Percentiles rank a stretch among this genome's conserved stretches.
Evolutionary conservation across 768 basidiomycete species (phyloP).

Genomic region (Termitomyces sp.): DNA sequence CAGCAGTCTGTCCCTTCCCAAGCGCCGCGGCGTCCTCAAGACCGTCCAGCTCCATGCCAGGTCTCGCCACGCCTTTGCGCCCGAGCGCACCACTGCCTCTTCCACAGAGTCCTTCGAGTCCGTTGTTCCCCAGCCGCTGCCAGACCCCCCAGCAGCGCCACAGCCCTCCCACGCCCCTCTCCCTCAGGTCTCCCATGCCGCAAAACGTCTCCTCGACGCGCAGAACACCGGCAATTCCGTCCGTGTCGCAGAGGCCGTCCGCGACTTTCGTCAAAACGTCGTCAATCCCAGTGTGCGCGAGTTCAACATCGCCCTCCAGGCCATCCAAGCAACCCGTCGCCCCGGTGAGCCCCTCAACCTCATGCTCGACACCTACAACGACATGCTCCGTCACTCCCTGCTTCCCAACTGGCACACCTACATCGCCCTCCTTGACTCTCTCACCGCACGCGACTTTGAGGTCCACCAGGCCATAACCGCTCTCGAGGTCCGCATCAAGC

Average conservation of each 20-base stretch:
- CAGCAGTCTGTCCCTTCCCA: slow-evolving; percentile 54
- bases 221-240: slow-evolving; percentile 22
- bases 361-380: slow-evolving; percentile 68
- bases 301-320: slow-evolving; percentile 63
- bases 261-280: slow-evolving; percentile 27
- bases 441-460: slow-evolving; percentile 68
- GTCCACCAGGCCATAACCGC: slow-evolving; percentile 42
- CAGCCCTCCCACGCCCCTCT: slow-evolving; percentile 1
- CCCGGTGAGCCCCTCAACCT: slow-evolving; percentile 52
- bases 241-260: slow-evolving; percentile 32
- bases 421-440: slow-evolving; percentile 51
- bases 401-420: slow-evolving; percentile 66
- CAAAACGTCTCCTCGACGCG: slow-evolving; percentile 23
- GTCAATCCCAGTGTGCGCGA: slow-evolving; percentile 40
- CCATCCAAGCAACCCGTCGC: slow-evolving; percentile 43
- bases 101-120: slow-evolving; percentile 19
- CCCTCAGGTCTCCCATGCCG: slow-evolving; percentile 15
- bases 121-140: too few relatives aligned
- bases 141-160: too few relatives aligned
- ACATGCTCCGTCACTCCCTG: slow-evolving; percentile 60
- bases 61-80: slow-evolving; percentile 53
- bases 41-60: slow-evolving; percentile 64
- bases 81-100: slow-evolving; percentile 27
- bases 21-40: slow-evolving; percentile 53
- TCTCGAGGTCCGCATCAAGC: slow-evolving; percentile 40